phyloP scores from a whole-genome alignment of 108 stramenopile species.

The Chaetoceros tenuissimus region DNA sequence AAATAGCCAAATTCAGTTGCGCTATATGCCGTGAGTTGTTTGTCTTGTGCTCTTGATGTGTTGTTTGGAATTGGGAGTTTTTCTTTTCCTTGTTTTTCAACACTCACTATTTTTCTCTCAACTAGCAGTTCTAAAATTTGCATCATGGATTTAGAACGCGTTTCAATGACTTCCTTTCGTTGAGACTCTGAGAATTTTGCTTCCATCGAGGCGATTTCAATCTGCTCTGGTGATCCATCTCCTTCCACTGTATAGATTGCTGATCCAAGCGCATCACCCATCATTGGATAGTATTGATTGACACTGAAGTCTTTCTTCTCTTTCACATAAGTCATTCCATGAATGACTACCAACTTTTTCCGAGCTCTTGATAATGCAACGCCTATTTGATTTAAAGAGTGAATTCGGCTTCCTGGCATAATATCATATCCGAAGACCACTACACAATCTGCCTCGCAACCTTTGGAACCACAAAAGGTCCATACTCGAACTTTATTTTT shows the following conservation, averaged over 20 bases:
- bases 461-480: conserved; percentile 2
- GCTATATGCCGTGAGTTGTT: background rate
- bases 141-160: background rate
- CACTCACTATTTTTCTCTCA: background rate
- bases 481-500: conserved; percentile 3
- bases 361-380: background rate
- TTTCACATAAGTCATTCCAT: background rate
- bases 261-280: background rate
- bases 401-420: background rate
- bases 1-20: background rate
- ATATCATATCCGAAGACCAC: background rate
- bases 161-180: background rate
- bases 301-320: background rate
- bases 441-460: conserved; percentile 4
- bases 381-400: conserved; percentile 1
- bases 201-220: too few species aligned
- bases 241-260: background rate
- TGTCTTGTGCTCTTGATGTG: background rate
- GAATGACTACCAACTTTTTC: conserved; percentile 3
- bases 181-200: too few species aligned
- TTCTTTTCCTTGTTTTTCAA: background rate
- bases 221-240: background rate
- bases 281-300: background rate
- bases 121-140: too few species aligned
- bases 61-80: background rate